Evolutionary conservation across 257 asterid genomes (phyloP), one percentile per base, ranked within the genome.

Genomic region (Fraxinus anomala): DNA sequence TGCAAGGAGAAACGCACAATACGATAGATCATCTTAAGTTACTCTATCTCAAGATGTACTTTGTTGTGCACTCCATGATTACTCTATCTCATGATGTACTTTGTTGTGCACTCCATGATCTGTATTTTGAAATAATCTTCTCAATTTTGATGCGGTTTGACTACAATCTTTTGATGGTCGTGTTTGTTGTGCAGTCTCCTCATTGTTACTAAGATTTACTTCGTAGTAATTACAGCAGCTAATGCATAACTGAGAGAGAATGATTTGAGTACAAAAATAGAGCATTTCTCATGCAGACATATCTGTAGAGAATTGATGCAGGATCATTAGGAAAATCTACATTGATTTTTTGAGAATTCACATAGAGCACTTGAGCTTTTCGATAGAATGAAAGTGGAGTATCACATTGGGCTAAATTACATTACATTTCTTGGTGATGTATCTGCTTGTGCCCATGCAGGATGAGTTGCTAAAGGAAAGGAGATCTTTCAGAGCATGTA

Each of bases 1-100:
- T 7, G 96, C 97, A 65, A 85, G 94, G 92, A 85, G 85, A 79
- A 93, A 91, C 70, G 66, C 94, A 4, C 87, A 85, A 3, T 90
- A 90, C 71, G 68, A 61, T 23, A 89, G 84, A 77, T 84, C 86
- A 73, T 49, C 80, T 68, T 87, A 73, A 81, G 31, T 31, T 61
- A n/a, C 66, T 19, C 42, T 13, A 78, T 40, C 26, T 33, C 11
- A 30, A 6, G n/a, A n/a, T 54, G 13, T 68, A n/a, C 40, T 13
- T 49, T 23, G 49, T 14, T 68, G 56, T 26, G 4, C 54, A 40
- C 33, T 16, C 31, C 12, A 24, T 39, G 3, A 19, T 31, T 61
- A n/a, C 66, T 19, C 42, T 13, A 78, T 40, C 26, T 33, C 11
- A 30, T 14, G n/a, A n/a, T 54, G 13, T 68, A n/a, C 40, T 13